phyloP scores from a whole-genome alignment of 192 early-diverging fungal species.

The Neocallimastix lanati region DNA sequence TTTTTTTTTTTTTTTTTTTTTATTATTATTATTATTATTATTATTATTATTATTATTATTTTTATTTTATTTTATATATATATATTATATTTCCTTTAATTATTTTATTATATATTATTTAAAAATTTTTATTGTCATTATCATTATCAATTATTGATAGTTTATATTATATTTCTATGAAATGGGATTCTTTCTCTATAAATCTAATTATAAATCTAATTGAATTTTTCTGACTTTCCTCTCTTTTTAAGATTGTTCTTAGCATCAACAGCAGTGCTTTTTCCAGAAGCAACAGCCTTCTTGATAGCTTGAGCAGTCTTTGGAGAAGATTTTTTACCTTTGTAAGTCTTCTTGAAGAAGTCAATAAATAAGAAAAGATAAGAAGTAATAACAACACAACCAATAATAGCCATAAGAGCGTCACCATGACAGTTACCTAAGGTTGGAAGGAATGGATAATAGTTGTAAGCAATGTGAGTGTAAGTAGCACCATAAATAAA shows the following conservation, averaged over 20 bases:
- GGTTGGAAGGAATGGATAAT: background rate
- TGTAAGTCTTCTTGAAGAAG: slow-evolving; percentile 71
- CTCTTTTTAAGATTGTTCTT: background rate
- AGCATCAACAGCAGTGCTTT: background rate
- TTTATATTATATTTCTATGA: too few species aligned
- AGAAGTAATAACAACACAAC: slow-evolving; percentile 52
- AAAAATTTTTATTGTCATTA: too few species aligned
- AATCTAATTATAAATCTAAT: background rate
- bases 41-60: too few species aligned
- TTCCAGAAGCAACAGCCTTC: slow-evolving; percentile 8
- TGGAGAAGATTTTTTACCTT: slow-evolving; percentile 10
- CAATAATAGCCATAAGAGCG: slow-evolving; percentile 61
- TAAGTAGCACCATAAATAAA: slow-evolving; percentile 78
- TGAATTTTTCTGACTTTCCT: background rate
- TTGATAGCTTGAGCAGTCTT: slow-evolving; percentile 7
- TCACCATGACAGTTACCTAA: slow-evolving; percentile 44
- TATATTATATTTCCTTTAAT: too few species aligned
- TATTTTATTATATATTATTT: too few species aligned
- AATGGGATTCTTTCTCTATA: too few species aligned
- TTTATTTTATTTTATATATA: too few species aligned
- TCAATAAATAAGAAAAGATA: slow-evolving; percentile 78
- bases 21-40: too few species aligned
- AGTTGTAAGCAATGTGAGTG: slow-evolving; percentile 34
- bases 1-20: too few species aligned
- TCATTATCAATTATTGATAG: too few species aligned